Evolutionary conservation across 768 basidiomycete species (phyloP).

Genomic region (Hydnum rufescens): DNA sequence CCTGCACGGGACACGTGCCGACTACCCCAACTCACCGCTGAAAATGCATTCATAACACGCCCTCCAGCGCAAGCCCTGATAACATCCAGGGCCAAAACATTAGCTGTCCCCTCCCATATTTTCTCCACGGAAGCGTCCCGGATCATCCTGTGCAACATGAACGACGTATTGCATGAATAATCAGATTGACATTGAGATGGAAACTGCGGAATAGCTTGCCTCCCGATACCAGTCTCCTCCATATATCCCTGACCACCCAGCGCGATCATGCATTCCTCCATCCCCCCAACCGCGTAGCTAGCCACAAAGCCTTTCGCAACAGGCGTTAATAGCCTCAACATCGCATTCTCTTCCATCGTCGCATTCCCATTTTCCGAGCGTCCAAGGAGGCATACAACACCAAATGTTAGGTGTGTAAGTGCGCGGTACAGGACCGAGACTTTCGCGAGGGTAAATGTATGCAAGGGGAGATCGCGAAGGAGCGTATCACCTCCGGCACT

Average conservation of each 20-base stretch:
- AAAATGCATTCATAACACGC: slow-evolving; percentile 26
- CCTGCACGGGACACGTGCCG: too few species aligned
- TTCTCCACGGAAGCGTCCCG: slow-evolving; percentile 56
- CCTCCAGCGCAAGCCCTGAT: slow-evolving; percentile 32
- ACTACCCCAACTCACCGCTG: slow-evolving; percentile 20
- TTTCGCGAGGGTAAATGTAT: slow-evolving; percentile 43
- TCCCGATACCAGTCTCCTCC: slow-evolving; percentile 58
- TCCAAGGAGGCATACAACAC: slow-evolving; percentile 37
- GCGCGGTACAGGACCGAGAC: slow-evolving; percentile 46
- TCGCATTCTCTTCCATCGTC: slow-evolving; percentile 26
- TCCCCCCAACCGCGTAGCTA: slow-evolving; percentile 37
- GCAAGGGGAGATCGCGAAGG: slow-evolving; percentile 35
- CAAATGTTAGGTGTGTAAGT: slow-evolving; percentile 41
- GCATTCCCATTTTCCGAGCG: slow-evolving; percentile 36
- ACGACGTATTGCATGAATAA: not conserved
- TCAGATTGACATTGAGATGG: not conserved
- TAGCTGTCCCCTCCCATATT: slow-evolving; percentile 58
- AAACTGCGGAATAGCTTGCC: slow-evolving; percentile 13
- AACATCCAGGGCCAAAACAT: slow-evolving; percentile 47
- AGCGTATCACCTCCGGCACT: slow-evolving; percentile 25
- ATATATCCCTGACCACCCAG: slow-evolving; percentile 69
- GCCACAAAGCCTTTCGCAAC: slow-evolving; percentile 51
- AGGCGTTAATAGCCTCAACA: slow-evolving; percentile 47
- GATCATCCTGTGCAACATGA: slow-evolving; percentile 24
- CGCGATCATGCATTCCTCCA: slow-evolving; percentile 56